Evolutionary conservation across 2,329 filamentous ascomycete genomes (phyloP).

Genomic region (Ceratocystiopsis minuta): DNA sequence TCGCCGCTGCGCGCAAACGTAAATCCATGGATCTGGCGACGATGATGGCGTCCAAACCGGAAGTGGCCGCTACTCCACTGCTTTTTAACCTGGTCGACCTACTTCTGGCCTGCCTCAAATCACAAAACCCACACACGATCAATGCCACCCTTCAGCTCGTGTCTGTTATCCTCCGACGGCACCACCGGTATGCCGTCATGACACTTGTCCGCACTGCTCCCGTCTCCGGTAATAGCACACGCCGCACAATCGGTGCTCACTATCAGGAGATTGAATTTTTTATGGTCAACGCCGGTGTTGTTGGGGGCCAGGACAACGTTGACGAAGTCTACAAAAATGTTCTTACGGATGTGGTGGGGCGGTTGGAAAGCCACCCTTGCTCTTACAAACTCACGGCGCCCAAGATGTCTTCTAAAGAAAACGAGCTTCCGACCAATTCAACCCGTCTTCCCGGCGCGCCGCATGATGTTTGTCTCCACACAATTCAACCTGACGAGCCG

Average conservation of each 20-base stretch:
- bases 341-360: slow-evolving; percentile 49
- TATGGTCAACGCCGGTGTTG: slow-evolving; percentile 45
- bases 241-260: slow-evolving; percentile 53
- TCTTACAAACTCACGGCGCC: slow-evolving; percentile 50
- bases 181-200: slow-evolving; percentile 70
- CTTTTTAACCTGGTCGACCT: slow-evolving; percentile 90
- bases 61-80: slow-evolving; percentile 57
- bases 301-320: slow-evolving; percentile 52
- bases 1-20: slow-evolving; percentile 57
- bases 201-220: slow-evolving; percentile 54
- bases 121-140: slow-evolving; percentile 73
- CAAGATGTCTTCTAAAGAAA: slow-evolving; percentile 35
- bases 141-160: slow-evolving; percentile 76
- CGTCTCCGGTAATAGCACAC: slow-evolving; percentile 17
- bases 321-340: slow-evolving; percentile 57
- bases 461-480: slow-evolving; percentile 41
- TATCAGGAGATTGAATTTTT: slow-evolving; percentile 58
- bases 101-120: slow-evolving; percentile 67
- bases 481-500: slow-evolving; percentile 43
- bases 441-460: slow-evolving; percentile 41
- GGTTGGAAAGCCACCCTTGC: slow-evolving; percentile 56
- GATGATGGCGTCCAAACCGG: slow-evolving; percentile 57
- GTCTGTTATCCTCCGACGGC: slow-evolving; percentile 68
- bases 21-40: slow-evolving; percentile 80
- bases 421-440: slow-evolving; percentile 35